A percentile compares a stretch with the other conserved stretches of the same genome.
These are phyloP conservation scores for Cyclotella sp. DNA, from an alignment of 108 stramenopile species.

Conservation along the genomic window DNA sequence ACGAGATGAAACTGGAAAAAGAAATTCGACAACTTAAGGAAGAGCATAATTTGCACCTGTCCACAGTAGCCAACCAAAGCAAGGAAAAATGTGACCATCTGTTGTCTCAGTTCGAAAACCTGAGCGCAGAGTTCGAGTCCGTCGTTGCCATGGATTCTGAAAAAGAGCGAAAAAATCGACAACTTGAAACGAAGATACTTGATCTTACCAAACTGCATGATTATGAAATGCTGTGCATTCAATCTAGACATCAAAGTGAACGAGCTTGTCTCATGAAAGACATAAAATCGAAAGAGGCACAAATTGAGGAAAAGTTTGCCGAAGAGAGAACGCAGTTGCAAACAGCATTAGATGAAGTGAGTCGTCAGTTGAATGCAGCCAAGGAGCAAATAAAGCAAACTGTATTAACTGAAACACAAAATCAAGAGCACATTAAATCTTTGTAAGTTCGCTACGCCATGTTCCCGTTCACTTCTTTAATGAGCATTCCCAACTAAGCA, in stretches of 20 bases:
- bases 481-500: neutral
- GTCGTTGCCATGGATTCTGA: conserved; percentile 2
- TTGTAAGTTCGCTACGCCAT: conserved; percentile 21
- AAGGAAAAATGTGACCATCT: conserved; percentile 10
- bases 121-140: conserved; percentile 28
- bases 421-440: conserved; percentile 34
- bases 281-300: conserved; percentile 25
- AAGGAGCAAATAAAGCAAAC: conserved; percentile 23
- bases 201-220: conserved; percentile 14
- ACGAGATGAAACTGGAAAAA: conserved; percentile 30
- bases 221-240: conserved; percentile 27
- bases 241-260: conserved; percentile 26
- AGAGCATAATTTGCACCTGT: conserved; percentile 37
- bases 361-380: conserved; percentile 12
- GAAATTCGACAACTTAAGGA: conserved; percentile 31
- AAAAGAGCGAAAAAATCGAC: conserved; percentile 22
- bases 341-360: conserved; percentile 7
- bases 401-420: conserved; percentile 5
- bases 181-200: conserved; percentile 13
- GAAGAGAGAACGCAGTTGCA: conserved; percentile 30
- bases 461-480: neutral
- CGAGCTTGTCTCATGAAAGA: conserved; percentile 24
- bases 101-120: conserved; percentile 11
- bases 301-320: conserved; percentile 25
- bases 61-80: conserved; percentile 14